Conservation (phyloP, 768 basidiomycete genomes). For the Rhodosporidiobolus odoratus region DNA sequence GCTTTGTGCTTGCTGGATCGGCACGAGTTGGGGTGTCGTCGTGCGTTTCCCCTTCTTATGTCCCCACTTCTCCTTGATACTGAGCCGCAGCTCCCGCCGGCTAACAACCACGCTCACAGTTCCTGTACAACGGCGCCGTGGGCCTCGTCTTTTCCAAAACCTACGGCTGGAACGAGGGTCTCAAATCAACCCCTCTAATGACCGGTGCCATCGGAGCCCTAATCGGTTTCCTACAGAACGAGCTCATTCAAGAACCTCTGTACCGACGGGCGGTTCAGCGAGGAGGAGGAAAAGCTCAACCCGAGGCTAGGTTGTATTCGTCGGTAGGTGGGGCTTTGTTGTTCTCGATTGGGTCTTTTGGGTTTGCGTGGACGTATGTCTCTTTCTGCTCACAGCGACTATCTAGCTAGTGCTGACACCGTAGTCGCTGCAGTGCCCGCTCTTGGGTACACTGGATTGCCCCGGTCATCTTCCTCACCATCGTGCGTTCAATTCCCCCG, state of each 20-base stretch:
- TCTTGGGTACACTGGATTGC: constrained; percentile 36
- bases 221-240: constrained; percentile 17
- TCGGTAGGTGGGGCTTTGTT: constrained; percentile 16
- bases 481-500: not conserved
- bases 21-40: not conserved
- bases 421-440: constrained; percentile 15
- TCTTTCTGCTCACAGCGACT: not conserved
- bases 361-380: constrained; percentile 27
- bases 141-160: constrained; percentile 33
- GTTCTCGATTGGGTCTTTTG: constrained; percentile 34
- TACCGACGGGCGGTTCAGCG: constrained; percentile 27
- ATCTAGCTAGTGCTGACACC: not conserved
- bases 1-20: constrained; percentile 3
- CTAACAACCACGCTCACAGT: not conserved
- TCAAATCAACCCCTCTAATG: constrained; percentile 28
- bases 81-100: not conserved
- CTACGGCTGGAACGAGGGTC: constrained; percentile 10
- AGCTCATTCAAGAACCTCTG: constrained; percentile 24
- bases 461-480: constrained; percentile 27
- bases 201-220: constrained; percentile 32
- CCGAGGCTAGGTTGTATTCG: constrained; percentile 38
- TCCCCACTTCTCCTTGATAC: no score
- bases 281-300: constrained; percentile 35
- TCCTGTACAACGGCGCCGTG: constrained; percentile 17
- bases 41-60: not conserved